These are phyloP conservation scores for Solanum aculeatissimum DNA, from an alignment of 305 asterid genomes.

Conservation along the genomic window DNA sequence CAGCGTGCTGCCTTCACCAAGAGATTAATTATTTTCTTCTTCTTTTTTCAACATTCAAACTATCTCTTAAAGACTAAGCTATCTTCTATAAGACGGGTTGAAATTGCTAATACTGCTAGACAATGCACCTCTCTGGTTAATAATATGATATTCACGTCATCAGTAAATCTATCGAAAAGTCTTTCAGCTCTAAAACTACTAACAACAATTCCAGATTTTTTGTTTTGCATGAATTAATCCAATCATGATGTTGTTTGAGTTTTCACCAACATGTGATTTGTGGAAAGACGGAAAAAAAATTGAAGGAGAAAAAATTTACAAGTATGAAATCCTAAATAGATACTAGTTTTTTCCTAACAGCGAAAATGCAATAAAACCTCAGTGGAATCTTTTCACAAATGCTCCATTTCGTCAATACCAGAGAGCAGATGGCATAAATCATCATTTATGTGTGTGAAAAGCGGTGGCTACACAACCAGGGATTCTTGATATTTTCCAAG, in stretches of 20 bases:
- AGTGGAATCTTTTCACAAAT: not conserved
- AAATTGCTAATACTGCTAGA: not conserved
- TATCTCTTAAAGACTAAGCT: too few species aligned
- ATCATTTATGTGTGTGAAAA: slow-evolving; percentile 2
- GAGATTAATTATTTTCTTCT: too few species aligned
- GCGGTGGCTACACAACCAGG: not conserved
- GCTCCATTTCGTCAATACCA: not conserved
- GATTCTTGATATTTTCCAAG: not conserved
- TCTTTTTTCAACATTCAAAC: too few species aligned
- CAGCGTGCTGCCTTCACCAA: not conserved
- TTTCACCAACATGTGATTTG: not conserved
- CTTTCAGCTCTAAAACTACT: not conserved
- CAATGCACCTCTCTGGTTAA: not conserved
- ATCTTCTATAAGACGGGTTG: too few species aligned
- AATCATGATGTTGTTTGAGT: not conserved
- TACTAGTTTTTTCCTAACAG: not conserved
- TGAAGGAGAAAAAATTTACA: not conserved
- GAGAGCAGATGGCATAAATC: not conserved
- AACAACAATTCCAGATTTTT: not conserved
- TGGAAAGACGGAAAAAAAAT: not conserved
- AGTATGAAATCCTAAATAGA: not conserved
- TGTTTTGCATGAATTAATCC: slow-evolving; percentile 3
- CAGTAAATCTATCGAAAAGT: not conserved
- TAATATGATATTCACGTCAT: not conserved
- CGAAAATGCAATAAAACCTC: not conserved